Percentiles rank a stretch among this genome's conserved stretches.
phyloP scores from a whole-genome alignment of 2,329 filamentous ascomycete species.

The Aureobasidium sp. region DNA sequence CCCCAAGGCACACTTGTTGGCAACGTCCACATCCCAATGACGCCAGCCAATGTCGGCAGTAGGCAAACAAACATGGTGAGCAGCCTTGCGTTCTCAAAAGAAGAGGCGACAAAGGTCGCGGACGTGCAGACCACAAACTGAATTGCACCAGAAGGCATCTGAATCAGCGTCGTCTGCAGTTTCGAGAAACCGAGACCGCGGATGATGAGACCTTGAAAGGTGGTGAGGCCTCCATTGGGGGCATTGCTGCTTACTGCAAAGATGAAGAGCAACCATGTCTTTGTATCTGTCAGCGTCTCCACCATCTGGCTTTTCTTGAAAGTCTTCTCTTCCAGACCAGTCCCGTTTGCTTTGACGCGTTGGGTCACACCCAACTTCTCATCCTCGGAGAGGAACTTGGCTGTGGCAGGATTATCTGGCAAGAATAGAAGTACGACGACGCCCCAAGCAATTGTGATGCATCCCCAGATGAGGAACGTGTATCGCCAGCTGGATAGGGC shows the following conservation, averaged over 20 bases:
- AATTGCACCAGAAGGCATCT: conserved; percentile 47
- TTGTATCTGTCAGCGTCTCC: conserved; percentile 52
- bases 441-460: conserved; percentile 37
- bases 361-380: conserved; percentile 64
- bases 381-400: conserved; percentile 55
- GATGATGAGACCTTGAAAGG: conserved; percentile 53
- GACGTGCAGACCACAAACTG: conserved; percentile 7
- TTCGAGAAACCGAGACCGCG: conserved; percentile 38
- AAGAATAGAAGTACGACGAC: conserved; percentile 39
- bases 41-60: neutral
- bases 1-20: conserved; percentile 10
- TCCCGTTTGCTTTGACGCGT: conserved; percentile 65
- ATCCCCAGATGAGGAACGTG: conserved; percentile 40
- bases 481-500: conserved; percentile 50
- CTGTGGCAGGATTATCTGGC: conserved; percentile 55
- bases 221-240: conserved; percentile 52
- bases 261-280: conserved; percentile 55
- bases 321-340: conserved; percentile 64
- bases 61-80: neutral
- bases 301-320: conserved; percentile 61
- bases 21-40: neutral
- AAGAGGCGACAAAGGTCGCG: neutral
- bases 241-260: conserved; percentile 50
- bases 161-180: conserved; percentile 34
- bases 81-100: neutral